These are phyloP conservation scores for Ophiostoma quercus DNA, from an alignment of 2,329 filamentous ascomycete species.

Conservation along the genomic window DNA sequence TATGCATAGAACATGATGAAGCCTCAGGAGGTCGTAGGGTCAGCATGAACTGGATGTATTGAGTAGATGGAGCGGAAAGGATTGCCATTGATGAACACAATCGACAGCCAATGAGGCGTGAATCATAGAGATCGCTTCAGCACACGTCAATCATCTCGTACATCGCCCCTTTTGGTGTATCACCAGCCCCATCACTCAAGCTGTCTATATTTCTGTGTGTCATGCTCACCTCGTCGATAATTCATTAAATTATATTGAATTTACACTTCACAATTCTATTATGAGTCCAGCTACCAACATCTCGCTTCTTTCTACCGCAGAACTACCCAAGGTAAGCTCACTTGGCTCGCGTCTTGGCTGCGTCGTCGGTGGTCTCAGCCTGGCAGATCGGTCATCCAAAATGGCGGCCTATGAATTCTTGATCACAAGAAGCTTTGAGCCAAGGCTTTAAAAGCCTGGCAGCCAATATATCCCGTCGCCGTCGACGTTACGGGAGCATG, in stretches of 20 bases:
- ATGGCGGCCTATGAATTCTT: background rate
- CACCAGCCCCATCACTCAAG: no score
- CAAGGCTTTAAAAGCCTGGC: background rate
- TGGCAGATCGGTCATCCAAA: constrained; percentile 12
- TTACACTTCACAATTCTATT: no score
- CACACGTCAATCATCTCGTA: background rate
- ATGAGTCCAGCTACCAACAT: no score
- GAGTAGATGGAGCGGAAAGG: background rate
- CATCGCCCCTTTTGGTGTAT: background rate
- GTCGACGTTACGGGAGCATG: background rate
- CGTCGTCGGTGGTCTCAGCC: constrained; percentile 15
- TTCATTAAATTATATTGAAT: background rate
- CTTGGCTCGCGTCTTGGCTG: constrained; percentile 14
- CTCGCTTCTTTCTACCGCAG: background rate
- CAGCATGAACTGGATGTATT: background rate
- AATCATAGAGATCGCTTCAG: background rate
- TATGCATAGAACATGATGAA: background rate
- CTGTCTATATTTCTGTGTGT: background rate
- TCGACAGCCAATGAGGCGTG: background rate
- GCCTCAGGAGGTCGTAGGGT: background rate
- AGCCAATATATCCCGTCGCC: background rate
- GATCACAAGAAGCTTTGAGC: constrained; percentile 2
- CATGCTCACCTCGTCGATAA: background rate
- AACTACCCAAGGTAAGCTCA: background rate
- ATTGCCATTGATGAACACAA: background rate